Evolutionary conservation across 768 basidiomycete species (phyloP).

Genomic region (Pleurotus pulmonarius): DNA sequence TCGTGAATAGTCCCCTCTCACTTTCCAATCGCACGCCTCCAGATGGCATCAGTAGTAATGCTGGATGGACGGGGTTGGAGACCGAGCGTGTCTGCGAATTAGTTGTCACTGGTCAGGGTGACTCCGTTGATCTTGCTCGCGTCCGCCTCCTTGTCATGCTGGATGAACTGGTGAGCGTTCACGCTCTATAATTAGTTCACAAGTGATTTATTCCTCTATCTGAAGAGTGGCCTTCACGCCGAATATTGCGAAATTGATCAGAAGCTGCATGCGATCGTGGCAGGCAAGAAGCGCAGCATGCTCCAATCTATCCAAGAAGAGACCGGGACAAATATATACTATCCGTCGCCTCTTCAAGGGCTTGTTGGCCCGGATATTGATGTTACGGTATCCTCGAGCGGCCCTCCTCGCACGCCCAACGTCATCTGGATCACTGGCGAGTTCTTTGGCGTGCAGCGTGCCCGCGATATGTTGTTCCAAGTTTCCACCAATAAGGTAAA

Average conservation of each 20-base stretch:
- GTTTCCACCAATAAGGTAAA: constrained; percentile 80
- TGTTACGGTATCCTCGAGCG: constrained; percentile 33
- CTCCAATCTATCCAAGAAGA: constrained; percentile 95
- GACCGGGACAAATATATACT: constrained; percentile 95
- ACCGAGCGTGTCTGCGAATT: constrained; percentile 93
- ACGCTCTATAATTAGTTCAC: neutral
- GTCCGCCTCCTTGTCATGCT: constrained; percentile 90
- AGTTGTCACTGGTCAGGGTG: constrained; percentile 83
- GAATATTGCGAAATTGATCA: constrained; percentile 93
- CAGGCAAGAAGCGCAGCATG: constrained; percentile 81
- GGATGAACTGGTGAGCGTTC: constrained; percentile 79
- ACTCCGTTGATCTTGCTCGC: constrained; percentile 88
- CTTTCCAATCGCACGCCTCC: constrained; percentile 74
- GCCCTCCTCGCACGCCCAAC: constrained; percentile 54
- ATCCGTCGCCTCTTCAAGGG: constrained; percentile 86
- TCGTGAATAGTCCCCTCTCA: constrained; percentile 80
- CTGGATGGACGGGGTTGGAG: constrained; percentile 88
- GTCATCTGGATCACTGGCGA: constrained; percentile 97
- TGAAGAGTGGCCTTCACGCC: constrained; percentile 83
- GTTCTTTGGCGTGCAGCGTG: constrained; percentile 93
- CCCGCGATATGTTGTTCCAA: constrained; percentile 92
- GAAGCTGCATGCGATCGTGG: constrained; percentile 88
- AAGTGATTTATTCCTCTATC: constrained; percentile 17
- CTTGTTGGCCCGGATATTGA: constrained; percentile 68
- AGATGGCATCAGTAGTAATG: constrained; percentile 70